Evolutionary conservation across 2,329 filamentous ascomycete species (phyloP).

Genomic region (Bipolaris gigantea): DNA sequence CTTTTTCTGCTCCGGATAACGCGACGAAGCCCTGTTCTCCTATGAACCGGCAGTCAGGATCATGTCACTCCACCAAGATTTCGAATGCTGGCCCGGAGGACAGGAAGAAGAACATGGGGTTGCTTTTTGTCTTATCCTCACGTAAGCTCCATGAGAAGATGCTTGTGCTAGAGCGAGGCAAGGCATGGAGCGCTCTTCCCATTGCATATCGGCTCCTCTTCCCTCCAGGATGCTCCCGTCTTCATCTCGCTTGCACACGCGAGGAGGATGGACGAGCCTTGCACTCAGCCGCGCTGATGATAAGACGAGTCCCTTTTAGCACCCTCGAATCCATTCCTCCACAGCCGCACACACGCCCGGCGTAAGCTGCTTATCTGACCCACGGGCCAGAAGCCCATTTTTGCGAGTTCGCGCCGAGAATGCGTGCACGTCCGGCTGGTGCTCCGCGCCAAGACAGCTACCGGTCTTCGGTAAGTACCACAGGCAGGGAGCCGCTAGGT

Average conservation of each 20-base stretch:
- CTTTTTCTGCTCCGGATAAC: not conserved
- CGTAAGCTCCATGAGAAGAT: not conserved
- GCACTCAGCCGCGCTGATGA: conserved; percentile 2
- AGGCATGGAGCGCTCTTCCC: not conserved
- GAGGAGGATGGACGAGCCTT: not conserved
- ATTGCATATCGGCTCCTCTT: not conserved
- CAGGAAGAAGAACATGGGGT: too few species aligned
- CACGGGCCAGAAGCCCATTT: conserved; percentile 10
- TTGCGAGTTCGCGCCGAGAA: conserved; percentile 7
- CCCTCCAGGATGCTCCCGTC: not conserved
- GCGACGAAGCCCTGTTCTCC: too few species aligned
- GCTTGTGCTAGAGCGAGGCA: too few species aligned
- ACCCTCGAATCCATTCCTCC: not conserved
- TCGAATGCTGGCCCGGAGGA: too few species aligned
- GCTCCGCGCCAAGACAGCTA: not conserved
- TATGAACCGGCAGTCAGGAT: too few species aligned
- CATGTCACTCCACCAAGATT: too few species aligned
- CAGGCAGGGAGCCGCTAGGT: not conserved
- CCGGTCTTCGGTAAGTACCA: not conserved
- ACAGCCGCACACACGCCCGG: not conserved
- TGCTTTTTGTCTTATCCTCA: not conserved
- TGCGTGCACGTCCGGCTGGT: not conserved
- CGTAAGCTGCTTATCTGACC: not conserved
- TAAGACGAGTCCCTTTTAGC: conserved; percentile 1
- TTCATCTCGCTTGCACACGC: conserved; percentile 8